Percentiles rank a stretch among this genome's conserved stretches.
phyloP scores from a whole-genome alignment of 768 basidiomycete species.

The Tricholoma hemisulphureum region DNA sequence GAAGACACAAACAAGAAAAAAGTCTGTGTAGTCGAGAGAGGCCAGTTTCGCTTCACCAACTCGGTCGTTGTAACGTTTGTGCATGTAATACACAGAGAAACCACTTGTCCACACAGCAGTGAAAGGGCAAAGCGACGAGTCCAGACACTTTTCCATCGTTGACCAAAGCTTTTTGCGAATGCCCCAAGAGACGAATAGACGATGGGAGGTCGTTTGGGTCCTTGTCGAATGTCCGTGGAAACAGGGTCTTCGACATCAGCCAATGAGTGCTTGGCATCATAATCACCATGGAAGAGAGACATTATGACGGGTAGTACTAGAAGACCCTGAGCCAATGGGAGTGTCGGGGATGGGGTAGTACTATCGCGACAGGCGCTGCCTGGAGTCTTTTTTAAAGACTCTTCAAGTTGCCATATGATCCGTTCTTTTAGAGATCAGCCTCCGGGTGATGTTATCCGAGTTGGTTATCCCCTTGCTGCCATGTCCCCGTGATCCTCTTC shows the following conservation, averaged over 20 bases:
- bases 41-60: conserved; percentile 65
- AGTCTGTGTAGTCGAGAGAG: conserved; percentile 77
- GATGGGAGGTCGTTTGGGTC: conserved; percentile 54
- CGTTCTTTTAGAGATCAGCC: no score
- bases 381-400: no score
- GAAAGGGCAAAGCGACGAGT: conserved; percentile 70
- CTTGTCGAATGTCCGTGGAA: conserved; percentile 5
- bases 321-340: not conserved
- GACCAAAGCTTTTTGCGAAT: conserved; percentile 52
- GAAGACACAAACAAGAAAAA: conserved; percentile 67
- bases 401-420: no score
- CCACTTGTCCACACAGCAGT: conserved; percentile 74
- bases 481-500: no score
- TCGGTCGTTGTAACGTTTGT: conserved; percentile 87
- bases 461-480: no score
- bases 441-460: no score
- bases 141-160: conserved; percentile 74
- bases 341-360: not conserved
- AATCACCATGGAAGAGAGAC: not conserved
- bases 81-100: conserved; percentile 86
- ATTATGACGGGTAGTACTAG: not conserved
- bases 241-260: conserved; percentile 9
- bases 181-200: conserved; percentile 58
- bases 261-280: conserved; percentile 13
- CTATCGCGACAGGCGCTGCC: not conserved